Evolutionary conservation across 352 stramenopile genomes (phyloP), one percentile per base, ranked within the genome.

Genomic region (Pythium dissotocum): DNA sequence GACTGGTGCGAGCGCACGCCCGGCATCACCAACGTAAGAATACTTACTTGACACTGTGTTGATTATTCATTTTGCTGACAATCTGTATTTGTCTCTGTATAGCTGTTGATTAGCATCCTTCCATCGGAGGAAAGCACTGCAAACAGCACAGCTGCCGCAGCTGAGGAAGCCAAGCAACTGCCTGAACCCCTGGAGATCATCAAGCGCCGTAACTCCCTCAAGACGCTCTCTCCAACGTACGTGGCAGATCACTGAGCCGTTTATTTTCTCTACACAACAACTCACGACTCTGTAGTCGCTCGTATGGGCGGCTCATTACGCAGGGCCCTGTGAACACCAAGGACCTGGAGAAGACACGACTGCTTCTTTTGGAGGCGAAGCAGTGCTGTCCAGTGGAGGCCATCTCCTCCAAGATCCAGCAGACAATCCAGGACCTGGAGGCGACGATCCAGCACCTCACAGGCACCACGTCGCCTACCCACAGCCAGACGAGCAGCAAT

Each of bases 1-100:
- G 77, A 83, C 21, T 97, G 89, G 88, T 94, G 91, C 67, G 82
- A 93, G 54, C 78, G 73, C 62, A 95, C 85, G 6, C 88, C 90
- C 1, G 83, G 83, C 8, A 83, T 95, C 63, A 82, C 78, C 0
- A 87, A 92, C 38, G 87, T 95, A 71, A 42, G 77, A 55, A 65
- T 18, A 7, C 18, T 24, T 24, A 24, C 21, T 24, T 24, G 21
- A 24, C 21, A 24, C 21, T 24, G 21, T 24, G 21, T 24, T 24
- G 21, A 24, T 24, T 24, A 24, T 24, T 24, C 21, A 24, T 24
- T 63, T 28, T 28, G 2, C 8, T 35, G n/a, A 4, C 8, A 30
- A 14, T 28, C 32, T 7, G 18, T 16, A 12, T 40, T 33, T 33
- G 12, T 33, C 16, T 49, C 8, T 6, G 55, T 46, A 9, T 46